These are phyloP conservation scores for Przewalskia tangutica DNA, from an alignment of 257 asterid species.

Conservation along the genomic window DNA sequence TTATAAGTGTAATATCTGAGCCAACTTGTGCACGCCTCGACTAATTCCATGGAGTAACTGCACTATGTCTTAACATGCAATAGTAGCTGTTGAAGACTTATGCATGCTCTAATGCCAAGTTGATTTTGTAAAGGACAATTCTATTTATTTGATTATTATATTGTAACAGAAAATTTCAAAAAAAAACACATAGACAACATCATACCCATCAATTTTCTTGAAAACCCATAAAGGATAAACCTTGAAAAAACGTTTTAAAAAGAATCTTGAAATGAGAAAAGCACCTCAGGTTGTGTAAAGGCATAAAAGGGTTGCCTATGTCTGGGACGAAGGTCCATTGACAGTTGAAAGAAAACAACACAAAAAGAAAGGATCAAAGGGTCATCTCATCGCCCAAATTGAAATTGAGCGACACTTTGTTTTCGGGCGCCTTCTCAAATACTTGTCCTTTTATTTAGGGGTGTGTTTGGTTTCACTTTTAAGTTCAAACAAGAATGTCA, in stretches of 20 bases:
- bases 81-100: not conserved
- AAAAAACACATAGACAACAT: not conserved
- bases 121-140: not conserved
- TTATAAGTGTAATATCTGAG: too few species aligned
- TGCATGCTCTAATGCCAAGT: not conserved
- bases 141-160: not conserved
- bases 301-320: conserved; percentile 37
- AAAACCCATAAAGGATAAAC: not conserved
- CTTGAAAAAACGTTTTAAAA: not conserved
- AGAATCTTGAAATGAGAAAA: not conserved
- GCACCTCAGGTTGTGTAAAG: conserved; percentile 62
- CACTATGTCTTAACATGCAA: not conserved
- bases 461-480: not conserved
- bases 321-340: conserved; percentile 77
- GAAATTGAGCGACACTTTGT: not conserved
- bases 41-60: too few species aligned
- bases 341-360: too few species aligned
- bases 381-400: not conserved
- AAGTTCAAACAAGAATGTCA: not conserved
- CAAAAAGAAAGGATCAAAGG: not conserved
- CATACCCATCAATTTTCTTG: not conserved
- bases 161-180: not conserved
- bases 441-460: not conserved
- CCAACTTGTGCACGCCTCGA: too few species aligned
- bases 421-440: conserved; percentile 14